Percentiles rank a stretch among this genome's conserved stretches.
These are phyloP conservation scores for Bertia moriformis DNA, from an alignment of 2,329 filamentous ascomycete genomes.

Conservation along the genomic window DNA sequence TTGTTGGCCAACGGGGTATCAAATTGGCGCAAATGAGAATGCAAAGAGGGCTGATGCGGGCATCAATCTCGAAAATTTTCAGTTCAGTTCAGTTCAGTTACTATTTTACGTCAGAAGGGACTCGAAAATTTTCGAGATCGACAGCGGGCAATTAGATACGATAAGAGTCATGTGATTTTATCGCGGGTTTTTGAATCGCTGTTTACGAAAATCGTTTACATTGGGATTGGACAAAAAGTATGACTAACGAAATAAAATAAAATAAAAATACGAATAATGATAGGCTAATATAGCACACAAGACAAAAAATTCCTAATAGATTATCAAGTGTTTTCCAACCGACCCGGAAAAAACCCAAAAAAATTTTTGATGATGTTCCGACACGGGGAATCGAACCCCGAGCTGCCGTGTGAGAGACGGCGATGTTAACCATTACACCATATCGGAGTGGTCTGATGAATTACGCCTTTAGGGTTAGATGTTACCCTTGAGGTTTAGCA, in stretches of 20 bases:
- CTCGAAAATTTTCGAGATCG: neutral
- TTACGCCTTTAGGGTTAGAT: no score
- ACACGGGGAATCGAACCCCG: neutral
- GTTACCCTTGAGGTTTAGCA: no score
- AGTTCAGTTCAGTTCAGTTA: no score
- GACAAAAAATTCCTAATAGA: neutral
- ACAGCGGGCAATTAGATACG: neutral
- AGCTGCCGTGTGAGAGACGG: neutral
- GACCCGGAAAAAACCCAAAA: neutral
- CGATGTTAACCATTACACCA: no score
- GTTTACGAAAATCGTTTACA: neutral
- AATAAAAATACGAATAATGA: neutral
- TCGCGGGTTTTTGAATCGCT: neutral
- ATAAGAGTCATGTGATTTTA: slow-evolving; percentile 1
- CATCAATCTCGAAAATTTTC: neutral
- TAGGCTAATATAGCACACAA: neutral
- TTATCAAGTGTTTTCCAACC: neutral
- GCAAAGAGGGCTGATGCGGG: neutral
- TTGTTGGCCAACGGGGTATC: neutral
- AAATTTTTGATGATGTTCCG: neutral
- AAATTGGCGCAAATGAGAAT: neutral
- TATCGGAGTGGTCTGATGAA: no score
- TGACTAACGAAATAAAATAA: neutral
- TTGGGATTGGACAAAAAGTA: neutral
- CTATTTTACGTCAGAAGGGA: no score